Base-by-base conservation (phyloP, 306 rosid genomes). In the Cucurbita maxima region DNA sequence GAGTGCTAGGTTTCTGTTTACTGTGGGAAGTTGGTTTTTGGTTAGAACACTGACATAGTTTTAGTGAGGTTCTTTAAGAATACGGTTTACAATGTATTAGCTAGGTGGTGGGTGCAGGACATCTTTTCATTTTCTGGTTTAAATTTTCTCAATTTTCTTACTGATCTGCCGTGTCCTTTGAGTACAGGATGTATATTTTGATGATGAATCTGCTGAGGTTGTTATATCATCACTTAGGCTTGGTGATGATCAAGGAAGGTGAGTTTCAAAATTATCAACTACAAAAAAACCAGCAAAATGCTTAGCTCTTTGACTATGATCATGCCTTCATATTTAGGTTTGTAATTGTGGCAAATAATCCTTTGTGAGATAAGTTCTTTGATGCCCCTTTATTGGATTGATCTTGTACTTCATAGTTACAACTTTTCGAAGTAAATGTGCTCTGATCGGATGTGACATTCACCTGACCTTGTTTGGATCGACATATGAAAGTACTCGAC, bases 191-290 rank as follows among this genome's bases (percentile, higher is more conserved):
- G 99, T 88, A 79, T 95, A 95, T 86, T 95, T 91, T 84, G 96
- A 88, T 54, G 97, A 95, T 63, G 99, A 95, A 67, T 95, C 97
- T 77, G 96, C 97, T 47, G 97, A 95, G 83, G 97, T 91, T 20
- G 96, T 89, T 62, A 89, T 95, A 85, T 95, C 99, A 19, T 89
- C 96, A 73, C 81, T 95, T 59, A 86, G 97, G 80, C 97, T 95
- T 15, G 85, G 96, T 62, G 97, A 91, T 79, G 99, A 95, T 58
- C 92, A 91, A 78, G 99, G 99, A 81, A 91, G 99, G 99, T 95
- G 72, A 82, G 96, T 84, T 79, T 72, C 47, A 14, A 51, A 79
- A 36, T 50, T 13, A 34, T 16, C 44, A 47, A 50, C 41, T 4
- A 25, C 14, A 1, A 15, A 12, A 47, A 20, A 25, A 3, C 55